A percentile compares a stretch with the other conserved stretches of the same genome.
Conservation (phyloP, 805 yeast species). For the Kazachstania kunashirensis region DNA sequence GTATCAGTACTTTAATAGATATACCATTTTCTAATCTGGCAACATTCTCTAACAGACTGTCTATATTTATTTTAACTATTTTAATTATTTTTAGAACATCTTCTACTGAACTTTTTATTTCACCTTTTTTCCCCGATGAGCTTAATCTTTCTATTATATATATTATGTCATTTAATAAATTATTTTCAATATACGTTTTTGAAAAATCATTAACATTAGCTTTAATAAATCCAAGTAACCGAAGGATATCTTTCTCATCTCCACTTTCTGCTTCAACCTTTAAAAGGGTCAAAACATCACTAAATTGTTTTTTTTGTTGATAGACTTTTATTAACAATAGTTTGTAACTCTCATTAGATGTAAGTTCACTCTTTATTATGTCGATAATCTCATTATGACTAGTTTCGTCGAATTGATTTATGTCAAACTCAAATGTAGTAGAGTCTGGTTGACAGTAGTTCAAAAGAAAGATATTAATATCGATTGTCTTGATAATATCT, state of each 20-base stretch:
- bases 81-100: slow-evolving; percentile 9
- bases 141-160: not conserved
- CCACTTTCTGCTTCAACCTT: slow-evolving; percentile 3
- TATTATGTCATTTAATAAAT: slow-evolving; percentile 12
- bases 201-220: slow-evolving; percentile 9
- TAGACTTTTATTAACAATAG: slow-evolving; percentile 12
- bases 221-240: slow-evolving; percentile 8
- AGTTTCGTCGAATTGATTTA: slow-evolving; percentile 11
- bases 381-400: slow-evolving; percentile 14
- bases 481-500: slow-evolving; percentile 18
- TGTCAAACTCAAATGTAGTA: slow-evolving; percentile 3
- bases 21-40: slow-evolving; percentile 8
- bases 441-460: no score
- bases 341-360: slow-evolving; percentile 2
- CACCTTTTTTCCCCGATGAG: not conserved
- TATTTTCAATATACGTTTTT: slow-evolving; percentile 7
- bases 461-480: slow-evolving; percentile 20
- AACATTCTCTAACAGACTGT: slow-evolving; percentile 11
- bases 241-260: not conserved
- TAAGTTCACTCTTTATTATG: slow-evolving; percentile 5
- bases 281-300: slow-evolving; percentile 10
- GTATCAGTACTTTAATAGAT: slow-evolving; percentile 15
- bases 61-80: slow-evolving; percentile 6
- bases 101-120: slow-evolving; percentile 1
- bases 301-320: slow-evolving; percentile 9